Evolutionary conservation across 805 yeast species (phyloP), one percentile per base, ranked within the genome.

Genomic region (Candida berthetii): DNA sequence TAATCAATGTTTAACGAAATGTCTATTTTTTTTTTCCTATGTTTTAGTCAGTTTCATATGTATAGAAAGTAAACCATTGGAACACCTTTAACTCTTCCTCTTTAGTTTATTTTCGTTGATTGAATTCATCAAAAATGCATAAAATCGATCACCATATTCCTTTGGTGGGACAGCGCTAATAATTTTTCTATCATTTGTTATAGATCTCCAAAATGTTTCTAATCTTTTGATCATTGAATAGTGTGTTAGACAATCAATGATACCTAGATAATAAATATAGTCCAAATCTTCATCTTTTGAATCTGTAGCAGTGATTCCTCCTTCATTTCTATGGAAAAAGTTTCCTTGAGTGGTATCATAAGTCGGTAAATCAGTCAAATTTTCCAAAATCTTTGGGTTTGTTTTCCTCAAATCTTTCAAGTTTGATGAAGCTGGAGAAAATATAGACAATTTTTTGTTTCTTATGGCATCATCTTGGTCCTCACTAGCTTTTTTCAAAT

Each of bases 201-300:
- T 52, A 14, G 85, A 72, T 58, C 96, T 76, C 80, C 89, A 84
- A 47, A 86, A 76, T 0, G 98, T 91, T 57, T 93, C 99, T 36
- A 89, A 60, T 48, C 76, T 74, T 59, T 93, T 93, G 49, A 79
- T 65, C 18, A 82, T 61, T 1, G 85, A 79, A 53, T 87, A 87
- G 48, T 78, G 78, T 0, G 99, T 93, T 50, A 93, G 68, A 62
- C 96, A 91, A 58, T 93, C 99, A 48, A 93, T 93, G 31, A 93
- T 82, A 8, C 99, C 99, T 52, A 93, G 66, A 55, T 90, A 93
- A 63, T 93, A 93, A 7, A 91, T 76, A 41, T 82, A 76, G 25
- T 77, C 70, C 29, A 76, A 55, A 19, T 87, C 85, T 37, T 76
- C 71, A 55, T 83, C 71, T 27, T 72, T 52, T 3, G 35, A 28